Evolutionary conservation across 108 stramenopile species (phyloP), one percentile per base, ranked within the genome.

Genomic region (Skeletonema potamos): DNA sequence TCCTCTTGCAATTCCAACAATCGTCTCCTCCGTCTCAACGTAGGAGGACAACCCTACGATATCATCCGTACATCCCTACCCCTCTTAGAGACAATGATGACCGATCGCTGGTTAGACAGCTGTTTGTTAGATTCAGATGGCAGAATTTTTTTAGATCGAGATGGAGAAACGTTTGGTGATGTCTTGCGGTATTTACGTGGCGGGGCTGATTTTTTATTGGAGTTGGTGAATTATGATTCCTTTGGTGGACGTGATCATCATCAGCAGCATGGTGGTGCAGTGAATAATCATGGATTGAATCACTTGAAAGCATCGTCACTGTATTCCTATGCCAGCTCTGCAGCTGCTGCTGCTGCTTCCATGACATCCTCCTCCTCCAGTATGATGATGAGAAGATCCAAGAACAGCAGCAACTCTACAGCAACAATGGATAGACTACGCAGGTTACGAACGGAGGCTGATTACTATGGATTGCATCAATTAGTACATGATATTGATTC

Each of bases 31-130:
- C 64, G 65, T 3, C 77, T 78, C 24, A 78, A 78, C 46, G 77
- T 78, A 8, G 77, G 70, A 3, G 77, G 77, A 9, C 56, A 70
- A 20, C 77, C 77, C 36, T 78, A 78, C 70, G 77, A 78, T 58
- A 65, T 78, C 1, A 37, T 71, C 0, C 64, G 70, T 2, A 71
- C 77, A 51, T 66, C 77, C 27, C 33, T 78, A 3, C 77, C 77
- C 26, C 64, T 78, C 3, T 58, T 78, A 4, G 65, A 78, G 44
- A 71, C 70, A 9, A 78, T 78, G 77, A 78, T 78, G 70, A 78
- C 77, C 2, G 70, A 78, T 55, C 77, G 77, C 2, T 78, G 77
- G 77, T 60, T 78, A 27, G 56, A 54, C 15, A 64, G 41, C 59
- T 66, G 77, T 32, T 57, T 78, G 36, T 10, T 70, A 24, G 77